These are phyloP conservation scores for Xerocomus spinulosus DNA, from an alignment of 768 basidiomycete genomes.

Conservation along the genomic window DNA sequence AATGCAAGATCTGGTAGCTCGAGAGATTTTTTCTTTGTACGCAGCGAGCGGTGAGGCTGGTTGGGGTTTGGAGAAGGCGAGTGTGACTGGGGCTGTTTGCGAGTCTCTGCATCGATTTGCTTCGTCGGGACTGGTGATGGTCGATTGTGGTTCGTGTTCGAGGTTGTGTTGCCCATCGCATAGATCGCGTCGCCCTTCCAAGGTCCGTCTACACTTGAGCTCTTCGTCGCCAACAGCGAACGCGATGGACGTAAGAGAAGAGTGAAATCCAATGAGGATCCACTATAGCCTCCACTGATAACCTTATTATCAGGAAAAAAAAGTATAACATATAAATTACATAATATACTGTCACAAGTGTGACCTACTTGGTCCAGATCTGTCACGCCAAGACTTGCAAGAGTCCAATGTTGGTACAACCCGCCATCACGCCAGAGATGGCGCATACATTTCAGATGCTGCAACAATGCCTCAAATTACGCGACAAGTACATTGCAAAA, in stretches of 20 bases:
- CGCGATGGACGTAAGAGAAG: slow-evolving; percentile 34
- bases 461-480: slow-evolving; percentile 79
- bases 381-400: too few species aligned
- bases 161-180: slow-evolving; percentile 34
- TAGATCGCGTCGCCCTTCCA: slow-evolving; percentile 15
- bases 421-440: slow-evolving; percentile 35
- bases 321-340: background rate
- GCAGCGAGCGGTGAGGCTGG: slow-evolving; percentile 55
- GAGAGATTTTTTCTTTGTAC: slow-evolving; percentile 66
- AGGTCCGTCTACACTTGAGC: slow-evolving; percentile 8
- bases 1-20: slow-evolving; percentile 70
- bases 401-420: slow-evolving; percentile 20
- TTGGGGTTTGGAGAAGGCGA: slow-evolving; percentile 40
- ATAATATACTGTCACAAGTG: too few species aligned
- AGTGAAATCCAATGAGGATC: slow-evolving; percentile 24
- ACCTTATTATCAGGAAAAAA: slow-evolving; percentile 18
- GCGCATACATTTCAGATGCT: slow-evolving; percentile 63
- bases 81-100: slow-evolving; percentile 19
- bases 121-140: slow-evolving; percentile 21
- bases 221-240: slow-evolving; percentile 18
- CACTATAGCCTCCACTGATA: slow-evolving; percentile 14
- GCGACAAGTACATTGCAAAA: slow-evolving; percentile 90
- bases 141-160: slow-evolving; percentile 28
- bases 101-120: slow-evolving; percentile 24
- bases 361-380: too few species aligned